phyloP scores from a whole-genome alignment of 2,329 filamentous ascomycete genomes.

The Botrytis aclada region DNA sequence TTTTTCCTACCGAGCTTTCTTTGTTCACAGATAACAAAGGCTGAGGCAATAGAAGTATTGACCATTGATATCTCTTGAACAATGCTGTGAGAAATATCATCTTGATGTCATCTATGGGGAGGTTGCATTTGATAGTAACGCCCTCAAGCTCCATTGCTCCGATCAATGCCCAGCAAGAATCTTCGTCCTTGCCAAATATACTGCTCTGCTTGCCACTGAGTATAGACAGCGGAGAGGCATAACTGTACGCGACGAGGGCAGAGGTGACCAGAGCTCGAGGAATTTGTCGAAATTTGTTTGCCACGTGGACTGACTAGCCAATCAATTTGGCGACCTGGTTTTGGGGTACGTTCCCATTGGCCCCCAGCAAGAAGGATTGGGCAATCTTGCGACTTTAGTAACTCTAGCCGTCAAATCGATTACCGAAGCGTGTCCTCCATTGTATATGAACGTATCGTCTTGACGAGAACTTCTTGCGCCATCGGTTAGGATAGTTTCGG shows the following conservation, averaged over 20 bases:
- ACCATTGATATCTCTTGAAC: not conserved
- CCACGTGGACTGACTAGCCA: not conserved
- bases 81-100: not conserved
- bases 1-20: too few species aligned
- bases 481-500: not conserved
- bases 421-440: not conserved
- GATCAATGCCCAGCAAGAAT: not conserved
- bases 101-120: not conserved
- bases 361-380: not conserved
- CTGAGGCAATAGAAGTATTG: not conserved
- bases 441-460: not conserved
- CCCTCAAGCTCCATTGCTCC: not conserved
- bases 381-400: not conserved
- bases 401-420: not conserved
- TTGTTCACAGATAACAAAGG: not conserved
- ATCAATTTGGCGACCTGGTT: not conserved
- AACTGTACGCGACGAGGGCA: not conserved
- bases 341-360: not conserved
- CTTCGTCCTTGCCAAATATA: not conserved
- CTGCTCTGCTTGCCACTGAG: not conserved
- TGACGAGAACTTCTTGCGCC: not conserved
- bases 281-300: not conserved
- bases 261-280: not conserved
- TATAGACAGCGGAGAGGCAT: not conserved
- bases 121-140: not conserved